Conservation (phyloP, 345 rosid genomes). For the Reutealis trisperma region DNA sequence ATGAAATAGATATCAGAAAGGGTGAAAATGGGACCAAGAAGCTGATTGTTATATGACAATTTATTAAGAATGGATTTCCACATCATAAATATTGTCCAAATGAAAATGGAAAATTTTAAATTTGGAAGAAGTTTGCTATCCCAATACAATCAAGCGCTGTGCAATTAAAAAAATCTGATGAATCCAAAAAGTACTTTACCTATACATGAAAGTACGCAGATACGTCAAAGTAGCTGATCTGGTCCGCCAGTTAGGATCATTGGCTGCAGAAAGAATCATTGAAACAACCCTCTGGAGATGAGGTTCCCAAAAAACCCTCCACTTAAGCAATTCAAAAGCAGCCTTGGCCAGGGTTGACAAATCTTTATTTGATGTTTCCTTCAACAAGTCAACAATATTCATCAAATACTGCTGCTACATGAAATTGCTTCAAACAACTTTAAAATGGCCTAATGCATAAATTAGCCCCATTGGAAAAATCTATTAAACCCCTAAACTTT, state of each 20-base stretch:
- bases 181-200: slow-evolving; percentile 46
- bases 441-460: too few species aligned
- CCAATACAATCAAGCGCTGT: too few species aligned
- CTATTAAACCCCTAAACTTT: too few species aligned
- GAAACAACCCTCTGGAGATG: slow-evolving; percentile 74
- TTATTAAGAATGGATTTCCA: background rate
- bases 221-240: slow-evolving; percentile 91
- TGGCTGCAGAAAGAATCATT: slow-evolving; percentile 68
- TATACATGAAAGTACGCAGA: slow-evolving; percentile 92
- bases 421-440: slow-evolving; percentile 11
- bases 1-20: background rate
- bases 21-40: background rate
- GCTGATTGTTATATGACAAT: background rate
- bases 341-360: slow-evolving; percentile 93
- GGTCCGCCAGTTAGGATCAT: slow-evolving; percentile 93
- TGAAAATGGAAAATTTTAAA: background rate
- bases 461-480: too few species aligned
- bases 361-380: slow-evolving; percentile 99
- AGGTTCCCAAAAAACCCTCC: slow-evolving; percentile 84
- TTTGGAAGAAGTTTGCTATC: background rate
- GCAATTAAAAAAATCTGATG: too few species aligned
- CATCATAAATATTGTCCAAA: too few species aligned
- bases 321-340: slow-evolving; percentile 88
- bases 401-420: slow-evolving; percentile 22
- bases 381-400: slow-evolving; percentile 26